phyloP scores from a whole-genome alignment of 306 rosid genomes.

The Cucurbita pepo region DNA sequence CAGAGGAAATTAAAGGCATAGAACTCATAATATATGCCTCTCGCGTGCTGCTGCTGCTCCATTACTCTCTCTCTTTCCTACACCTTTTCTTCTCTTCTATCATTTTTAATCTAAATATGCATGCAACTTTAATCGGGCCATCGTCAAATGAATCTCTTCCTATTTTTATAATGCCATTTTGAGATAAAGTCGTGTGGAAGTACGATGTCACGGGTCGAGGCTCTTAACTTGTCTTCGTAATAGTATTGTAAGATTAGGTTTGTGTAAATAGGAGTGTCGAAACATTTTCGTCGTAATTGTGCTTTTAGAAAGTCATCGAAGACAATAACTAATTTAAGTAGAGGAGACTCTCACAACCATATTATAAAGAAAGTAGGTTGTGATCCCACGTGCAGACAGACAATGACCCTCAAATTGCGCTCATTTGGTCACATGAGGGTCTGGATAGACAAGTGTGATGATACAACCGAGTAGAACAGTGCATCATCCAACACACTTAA shows the following conservation, averaged over 20 bases:
- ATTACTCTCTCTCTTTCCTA: not conserved
- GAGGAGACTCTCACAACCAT: no score
- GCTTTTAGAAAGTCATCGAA: no score
- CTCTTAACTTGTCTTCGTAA: not conserved
- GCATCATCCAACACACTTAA: no score
- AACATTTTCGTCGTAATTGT: no score
- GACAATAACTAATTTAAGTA: no score
- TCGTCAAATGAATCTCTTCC: not conserved
- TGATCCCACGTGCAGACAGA: no score
- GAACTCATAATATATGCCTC: not conserved
- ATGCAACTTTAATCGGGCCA: not conserved
- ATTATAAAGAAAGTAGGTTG: no score
- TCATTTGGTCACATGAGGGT: no score
- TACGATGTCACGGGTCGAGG: not conserved
- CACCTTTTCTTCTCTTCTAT: not conserved
- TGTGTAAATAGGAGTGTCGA: not conserved
- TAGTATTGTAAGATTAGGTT: no score
- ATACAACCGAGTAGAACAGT: no score
- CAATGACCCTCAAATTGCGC: no score
- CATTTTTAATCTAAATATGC: not conserved
- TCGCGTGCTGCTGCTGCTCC: slow-evolving; percentile 2
- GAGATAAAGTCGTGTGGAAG: not conserved
- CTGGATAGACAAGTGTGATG: no score
- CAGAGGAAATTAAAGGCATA: not conserved
- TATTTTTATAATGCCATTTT: not conserved